phyloP scores from a whole-genome alignment of 2,329 filamentous ascomycete species.

The Tolypocladium cylindrosporum region DNA sequence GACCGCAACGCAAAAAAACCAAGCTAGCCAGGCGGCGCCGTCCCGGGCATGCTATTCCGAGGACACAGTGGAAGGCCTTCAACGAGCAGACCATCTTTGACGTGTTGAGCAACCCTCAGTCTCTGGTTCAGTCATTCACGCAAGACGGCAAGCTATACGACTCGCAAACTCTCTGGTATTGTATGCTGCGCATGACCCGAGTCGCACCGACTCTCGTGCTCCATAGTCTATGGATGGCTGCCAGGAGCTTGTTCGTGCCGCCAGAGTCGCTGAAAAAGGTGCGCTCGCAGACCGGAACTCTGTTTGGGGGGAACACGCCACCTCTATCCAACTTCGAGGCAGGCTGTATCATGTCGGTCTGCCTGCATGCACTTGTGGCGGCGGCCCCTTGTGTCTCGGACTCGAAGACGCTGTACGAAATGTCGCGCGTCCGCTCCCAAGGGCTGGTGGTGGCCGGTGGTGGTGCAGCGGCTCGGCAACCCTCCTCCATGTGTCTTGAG shows the following conservation, averaged over 20 bases:
- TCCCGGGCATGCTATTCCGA: constrained; percentile 5
- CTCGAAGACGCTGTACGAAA: constrained; percentile 40
- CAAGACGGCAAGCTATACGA: constrained; percentile 42
- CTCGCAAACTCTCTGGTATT: constrained; percentile 53
- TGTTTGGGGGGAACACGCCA: constrained; percentile 1
- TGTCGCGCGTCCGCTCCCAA: constrained; percentile 49
- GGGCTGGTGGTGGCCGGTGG: constrained; percentile 39
- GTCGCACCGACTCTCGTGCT: constrained; percentile 48
- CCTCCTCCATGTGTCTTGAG: constrained; percentile 40
- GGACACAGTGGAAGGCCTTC: constrained; percentile 47
- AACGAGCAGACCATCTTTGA: constrained; percentile 56
- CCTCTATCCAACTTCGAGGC: constrained; percentile 35
- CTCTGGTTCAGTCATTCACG: constrained; percentile 48
- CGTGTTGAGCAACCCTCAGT: constrained; percentile 47
- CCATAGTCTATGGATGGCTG: constrained; percentile 54
- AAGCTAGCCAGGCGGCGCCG: constrained; percentile 6
- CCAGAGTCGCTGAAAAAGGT: constrained; percentile 33
- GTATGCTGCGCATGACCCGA: constrained; percentile 49
- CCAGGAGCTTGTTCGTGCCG: constrained; percentile 47
- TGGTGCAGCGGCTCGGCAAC: constrained; percentile 34
- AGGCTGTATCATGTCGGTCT: constrained; percentile 46
- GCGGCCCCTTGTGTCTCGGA: constrained; percentile 41
- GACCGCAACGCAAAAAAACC: constrained; percentile 3
- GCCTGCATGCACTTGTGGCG: constrained; percentile 52
- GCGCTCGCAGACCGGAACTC: constrained; percentile 16